These are phyloP conservation scores for Craspedostauros australis DNA, from an alignment of 108 stramenopile species.

Conservation along the genomic window DNA sequence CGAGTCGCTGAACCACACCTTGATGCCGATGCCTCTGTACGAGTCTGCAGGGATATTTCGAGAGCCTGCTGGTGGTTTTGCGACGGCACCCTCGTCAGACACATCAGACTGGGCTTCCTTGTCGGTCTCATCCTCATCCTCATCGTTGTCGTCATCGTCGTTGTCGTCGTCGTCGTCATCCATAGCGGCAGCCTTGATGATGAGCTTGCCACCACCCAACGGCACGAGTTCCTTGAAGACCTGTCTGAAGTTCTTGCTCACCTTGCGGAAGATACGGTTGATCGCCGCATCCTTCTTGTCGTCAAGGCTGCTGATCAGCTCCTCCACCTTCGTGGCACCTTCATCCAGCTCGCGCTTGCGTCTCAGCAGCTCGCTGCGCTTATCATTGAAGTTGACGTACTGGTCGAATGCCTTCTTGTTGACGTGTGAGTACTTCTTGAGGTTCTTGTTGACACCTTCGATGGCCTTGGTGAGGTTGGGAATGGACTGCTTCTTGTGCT, in stretches of 20 bases:
- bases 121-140: conserved; percentile 5
- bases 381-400: conserved; percentile 95
- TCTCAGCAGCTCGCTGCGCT: conserved; percentile 84
- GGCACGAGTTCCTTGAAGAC: conserved; percentile 98
- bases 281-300: conserved; percentile 99
- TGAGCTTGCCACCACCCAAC: conserved; percentile 87
- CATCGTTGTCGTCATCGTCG: conserved; percentile 40
- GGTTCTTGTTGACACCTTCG: conserved; percentile 83
- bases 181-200: conserved; percentile 82
- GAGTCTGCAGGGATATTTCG: no score
- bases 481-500: conserved; percentile 63
- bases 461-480: conserved; percentile 76
- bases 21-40: conserved; percentile 88
- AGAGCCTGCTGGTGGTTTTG: no score
- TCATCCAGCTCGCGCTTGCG: conserved; percentile 89
- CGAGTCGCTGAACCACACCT: conserved; percentile 86
- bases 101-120: conserved; percentile 44
- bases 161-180: conserved; percentile 59
- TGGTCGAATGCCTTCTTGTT: conserved; percentile 99
- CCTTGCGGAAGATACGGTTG: conserved; percentile 95
- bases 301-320: conserved; percentile 92
- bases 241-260: conserved; percentile 93
- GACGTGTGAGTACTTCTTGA: conserved; percentile 96
- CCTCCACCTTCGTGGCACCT: conserved; percentile 87
- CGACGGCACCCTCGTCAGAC: no score